Evolutionary conservation across 1,284 basidiomycete species (phyloP), one percentile per base, ranked within the genome.

Genomic region (Moesziomyces sp.): DNA sequence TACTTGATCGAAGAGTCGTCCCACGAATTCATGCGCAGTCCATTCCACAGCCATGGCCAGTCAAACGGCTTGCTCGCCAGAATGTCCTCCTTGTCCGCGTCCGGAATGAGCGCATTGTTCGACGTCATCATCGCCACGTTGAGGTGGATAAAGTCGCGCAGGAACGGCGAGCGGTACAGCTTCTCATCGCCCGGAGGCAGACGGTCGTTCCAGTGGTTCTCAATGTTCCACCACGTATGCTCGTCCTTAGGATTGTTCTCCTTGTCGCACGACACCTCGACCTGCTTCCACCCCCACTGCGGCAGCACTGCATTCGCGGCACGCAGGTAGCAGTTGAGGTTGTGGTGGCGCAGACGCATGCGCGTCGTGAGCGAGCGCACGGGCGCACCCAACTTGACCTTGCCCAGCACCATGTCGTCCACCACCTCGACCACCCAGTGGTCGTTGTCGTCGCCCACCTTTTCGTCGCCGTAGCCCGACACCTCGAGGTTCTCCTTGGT

Each of bases 71-170:
- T 89, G 38, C 93, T 96, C 0, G 96, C 95, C 52, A 99, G 89
- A 77, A 97, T 93, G 84, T 99, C 96, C 77, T 95, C 93, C 86
- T 99, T 99, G 87, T 99, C 96, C 0, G 94, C 93, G 80, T 99
- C 94, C 0, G 96, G 96, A 46, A 98, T 86, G 56, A 99, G 90
- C 0, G 97, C 95, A 84, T 99, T 99, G 87, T 99, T 99, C 5
- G 95, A 97, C 0, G 94, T 97, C 93, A 97, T 96, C 97, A 99
- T 99, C 16, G 95, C 96, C 16, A 99, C 93, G 81, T 99, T 99
- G 61, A 99, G 89, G 85, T 99, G 96, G 90, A 94, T 94, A 86
- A 99, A 98, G 86, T 99, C 96, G 58, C 92, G 91, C 58, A 97
- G 86, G 88, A 99, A 99, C 0, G 95, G 92, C 3, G 96, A 97